Evolutionary conservation across 2,329 filamentous ascomycete genomes (phyloP), one percentile per base, ranked within the genome.

Genomic region (Colletotrichum gigasporum): DNA sequence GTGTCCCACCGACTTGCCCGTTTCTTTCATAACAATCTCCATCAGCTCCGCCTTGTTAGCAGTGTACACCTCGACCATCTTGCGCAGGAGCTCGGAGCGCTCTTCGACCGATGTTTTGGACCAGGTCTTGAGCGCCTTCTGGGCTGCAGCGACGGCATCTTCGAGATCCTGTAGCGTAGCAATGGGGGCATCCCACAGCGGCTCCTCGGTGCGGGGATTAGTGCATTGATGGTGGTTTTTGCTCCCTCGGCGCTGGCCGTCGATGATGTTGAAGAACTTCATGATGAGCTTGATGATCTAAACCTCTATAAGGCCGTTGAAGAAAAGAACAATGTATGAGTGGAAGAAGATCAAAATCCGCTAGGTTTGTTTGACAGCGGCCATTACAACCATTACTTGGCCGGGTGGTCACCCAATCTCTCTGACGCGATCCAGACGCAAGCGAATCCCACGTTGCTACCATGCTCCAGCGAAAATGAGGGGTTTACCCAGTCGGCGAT

Each of bases 41-140:
- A 76, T 72, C 48, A 87, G 74, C 51, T 82, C 78, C 1, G 79
- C 74, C 5, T 75, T 71, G 44, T 84, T 75, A 4, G 74, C 71
- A 34, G 75, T 70, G 18, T 85, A 70, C 10, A 75, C 72, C 12
- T 80, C 76, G 35, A 78, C 76, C 24, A 83, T 74, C 50, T 77
- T 76, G 35, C 73, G 71, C 7, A 84, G 71, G 11, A 75, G 70
- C 4, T 74, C 73, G 37, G 79, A 74, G 34, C 84, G 77, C 67
- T 85, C 80, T 3, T 76, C 71, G 50, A 78, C 74, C 1, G 79
- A 74, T 3, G 78, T 82, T 48, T 76, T 74, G 22, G 77, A 78
- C 84, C 84, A 87, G 0, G 76, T 73, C 59, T 75, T 74, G 70
- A 83, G 83, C 3, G 83, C 84, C 24, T 73, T 72, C 45, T 78